Evolutionary conservation across 768 basidiomycete species (phyloP).

Genomic region (Boletus bicolor): DNA sequence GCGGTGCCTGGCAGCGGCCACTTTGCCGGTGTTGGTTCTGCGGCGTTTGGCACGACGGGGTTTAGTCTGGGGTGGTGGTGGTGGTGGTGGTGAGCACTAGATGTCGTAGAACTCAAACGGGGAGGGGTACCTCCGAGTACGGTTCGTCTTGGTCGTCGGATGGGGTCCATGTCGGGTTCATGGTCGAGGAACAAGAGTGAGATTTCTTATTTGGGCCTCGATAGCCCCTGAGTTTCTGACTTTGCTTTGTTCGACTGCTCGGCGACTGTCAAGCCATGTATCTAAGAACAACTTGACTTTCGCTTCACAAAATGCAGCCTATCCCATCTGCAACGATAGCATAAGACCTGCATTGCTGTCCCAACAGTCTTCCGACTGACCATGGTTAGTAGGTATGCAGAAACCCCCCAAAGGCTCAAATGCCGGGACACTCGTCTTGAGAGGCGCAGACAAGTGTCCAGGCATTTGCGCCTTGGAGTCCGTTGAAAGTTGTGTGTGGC

Average conservation of each 20-base stretch:
- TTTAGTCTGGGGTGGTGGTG: conserved; percentile 3
- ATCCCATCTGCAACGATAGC: not conserved
- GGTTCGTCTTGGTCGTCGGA: conserved; percentile 22
- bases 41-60: conserved; percentile 26
- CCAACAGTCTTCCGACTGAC: too few relatives aligned
- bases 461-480: not conserved
- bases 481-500: too few relatives aligned
- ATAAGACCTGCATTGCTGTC: not conserved
- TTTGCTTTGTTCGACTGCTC: too few relatives aligned
- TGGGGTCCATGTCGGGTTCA: conserved; percentile 4
- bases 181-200: not conserved
- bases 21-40: conserved; percentile 22
- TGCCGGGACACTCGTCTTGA: not conserved
- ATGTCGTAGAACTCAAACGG: not conserved
- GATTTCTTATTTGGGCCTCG: not conserved
- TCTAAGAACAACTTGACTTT: too few relatives aligned
- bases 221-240: too few relatives aligned
- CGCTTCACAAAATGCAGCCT: too few relatives aligned
- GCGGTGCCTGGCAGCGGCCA: conserved; percentile 2
- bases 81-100: not conserved
- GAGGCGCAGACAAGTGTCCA: conserved; percentile 6
- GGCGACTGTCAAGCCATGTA: too few relatives aligned
- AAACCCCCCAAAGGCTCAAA: not conserved
- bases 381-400: too few relatives aligned
- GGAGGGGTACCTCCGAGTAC: conserved; percentile 19